Percentiles rank a stretch among this genome's conserved stretches.
phyloP scores from a whole-genome alignment of 2,329 filamentous ascomycete genomes.

The Colletotrichum sp. region DNA sequence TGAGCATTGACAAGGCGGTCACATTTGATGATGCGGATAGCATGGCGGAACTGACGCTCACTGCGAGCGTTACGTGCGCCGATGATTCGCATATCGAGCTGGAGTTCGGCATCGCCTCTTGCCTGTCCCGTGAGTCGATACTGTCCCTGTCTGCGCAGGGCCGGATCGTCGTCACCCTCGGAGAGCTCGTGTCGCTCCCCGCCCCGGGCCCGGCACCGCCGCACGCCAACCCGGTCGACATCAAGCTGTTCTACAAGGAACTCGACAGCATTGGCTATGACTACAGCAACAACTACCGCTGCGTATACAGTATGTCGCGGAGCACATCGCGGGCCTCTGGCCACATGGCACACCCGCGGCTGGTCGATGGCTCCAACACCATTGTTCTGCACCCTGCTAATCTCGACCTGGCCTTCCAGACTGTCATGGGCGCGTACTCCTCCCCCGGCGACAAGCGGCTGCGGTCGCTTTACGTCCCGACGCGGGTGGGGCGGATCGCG shows the following conservation, averaged over 20 bases:
- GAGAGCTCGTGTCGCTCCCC: background rate
- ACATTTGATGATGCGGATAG: background rate
- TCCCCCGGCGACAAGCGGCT: constrained; percentile 24
- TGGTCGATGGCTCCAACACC: background rate
- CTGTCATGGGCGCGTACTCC: constrained; percentile 31
- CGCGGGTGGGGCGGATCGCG: background rate
- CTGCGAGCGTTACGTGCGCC: background rate
- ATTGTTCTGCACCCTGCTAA: constrained; percentile 32
- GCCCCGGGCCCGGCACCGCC: background rate
- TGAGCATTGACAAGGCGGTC: constrained; percentile 2
- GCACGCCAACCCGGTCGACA: background rate
- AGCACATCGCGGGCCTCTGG: background rate
- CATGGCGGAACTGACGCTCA: background rate
- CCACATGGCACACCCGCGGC: background rate
- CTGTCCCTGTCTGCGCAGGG: background rate
- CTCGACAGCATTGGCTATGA: background rate
- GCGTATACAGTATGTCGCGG: background rate
- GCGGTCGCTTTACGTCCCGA: background rate
- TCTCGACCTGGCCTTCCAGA: constrained; percentile 38
- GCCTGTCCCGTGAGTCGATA: background rate
- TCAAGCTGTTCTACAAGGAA: background rate
- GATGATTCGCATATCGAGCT: background rate
- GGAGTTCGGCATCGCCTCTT: background rate
- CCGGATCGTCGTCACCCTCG: background rate
- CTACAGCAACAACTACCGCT: background rate